A percentile compares a stretch with the other conserved stretches of the same genome.
Evolutionary conservation across 305 asterid species (phyloP).

Genomic region (Fraxinus dipetala): DNA sequence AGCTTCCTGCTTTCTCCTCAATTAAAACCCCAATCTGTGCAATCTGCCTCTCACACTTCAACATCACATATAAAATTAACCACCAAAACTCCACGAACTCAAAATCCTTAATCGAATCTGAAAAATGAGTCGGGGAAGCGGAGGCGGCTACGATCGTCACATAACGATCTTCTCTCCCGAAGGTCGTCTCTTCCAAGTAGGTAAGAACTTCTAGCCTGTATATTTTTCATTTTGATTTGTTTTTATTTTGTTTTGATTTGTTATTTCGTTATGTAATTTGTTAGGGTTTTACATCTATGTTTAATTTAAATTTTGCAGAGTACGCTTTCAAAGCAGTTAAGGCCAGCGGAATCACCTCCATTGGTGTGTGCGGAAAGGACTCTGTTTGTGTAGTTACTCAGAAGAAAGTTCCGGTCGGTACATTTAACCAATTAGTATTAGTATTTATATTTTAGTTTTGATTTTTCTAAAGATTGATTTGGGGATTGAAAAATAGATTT

Average conservation of each 20-base stretch:
- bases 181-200: conserved; percentile 98
- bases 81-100: not conserved
- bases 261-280: not conserved
- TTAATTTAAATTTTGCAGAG: conserved; percentile 42
- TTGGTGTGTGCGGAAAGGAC: conserved; percentile 87
- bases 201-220: conserved; percentile 34
- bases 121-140: conserved; percentile 94
- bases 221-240: not conserved
- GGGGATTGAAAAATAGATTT: not conserved
- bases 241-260: conserved; percentile 1
- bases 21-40: conserved; percentile 7
- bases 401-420: conserved; percentile 91
- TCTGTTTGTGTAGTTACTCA: conserved; percentile 98
- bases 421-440: not conserved
- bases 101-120: not conserved
- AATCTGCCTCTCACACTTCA: not conserved
- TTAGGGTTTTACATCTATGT: conserved; percentile 32
- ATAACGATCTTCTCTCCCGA: conserved; percentile 99
- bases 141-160: conserved; percentile 99
- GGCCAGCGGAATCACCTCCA: conserved; percentile 88
- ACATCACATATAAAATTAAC: conserved; percentile 15
- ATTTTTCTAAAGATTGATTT: not conserved
- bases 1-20: conserved; percentile 25
- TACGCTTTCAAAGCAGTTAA: conserved; percentile 98
- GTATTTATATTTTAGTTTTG: not conserved